Evolutionary conservation across 345 rosid species (phyloP).

Genomic region (Pugionium cornutum): DNA sequence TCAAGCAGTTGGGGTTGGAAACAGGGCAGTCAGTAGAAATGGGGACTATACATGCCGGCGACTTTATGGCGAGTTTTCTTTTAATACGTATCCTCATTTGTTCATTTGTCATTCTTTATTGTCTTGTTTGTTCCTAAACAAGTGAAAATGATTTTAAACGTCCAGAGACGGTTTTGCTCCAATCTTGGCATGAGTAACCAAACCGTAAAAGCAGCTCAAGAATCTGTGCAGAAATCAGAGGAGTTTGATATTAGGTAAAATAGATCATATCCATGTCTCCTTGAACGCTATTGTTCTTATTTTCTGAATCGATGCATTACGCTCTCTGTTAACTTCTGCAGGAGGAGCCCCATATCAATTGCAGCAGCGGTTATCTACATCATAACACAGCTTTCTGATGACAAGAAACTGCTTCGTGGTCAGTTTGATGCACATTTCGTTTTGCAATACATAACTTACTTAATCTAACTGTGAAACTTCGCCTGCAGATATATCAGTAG

Average conservation of each 20-base stretch:
- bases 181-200: conserved; percentile 94
- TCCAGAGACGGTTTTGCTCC: conserved; percentile 97
- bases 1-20: conserved; percentile 92
- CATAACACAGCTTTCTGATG: conserved; percentile 89
- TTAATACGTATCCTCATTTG: background rate
- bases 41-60: conserved; percentile 98
- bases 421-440: conserved; percentile 26
- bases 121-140: background rate
- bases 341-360: conserved; percentile 97
- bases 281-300: background rate
- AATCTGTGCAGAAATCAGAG: conserved; percentile 91
- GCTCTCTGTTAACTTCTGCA: conserved; percentile 39
- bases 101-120: background rate
- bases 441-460: background rate
- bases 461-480: background rate
- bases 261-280: conserved; percentile 18
- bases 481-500: conserved; percentile 76
- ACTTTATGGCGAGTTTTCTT: conserved; percentile 74
- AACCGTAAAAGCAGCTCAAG: conserved; percentile 94
- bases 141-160: background rate
- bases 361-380: conserved; percentile 97
- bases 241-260: conserved; percentile 91
- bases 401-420: conserved; percentile 94
- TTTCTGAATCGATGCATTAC: background rate
- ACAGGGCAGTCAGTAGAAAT: conserved; percentile 88